Base-by-base conservation (phyloP, 225 moss, liverwort and hornwort species). In the Physcomitrium patens region DNA sequence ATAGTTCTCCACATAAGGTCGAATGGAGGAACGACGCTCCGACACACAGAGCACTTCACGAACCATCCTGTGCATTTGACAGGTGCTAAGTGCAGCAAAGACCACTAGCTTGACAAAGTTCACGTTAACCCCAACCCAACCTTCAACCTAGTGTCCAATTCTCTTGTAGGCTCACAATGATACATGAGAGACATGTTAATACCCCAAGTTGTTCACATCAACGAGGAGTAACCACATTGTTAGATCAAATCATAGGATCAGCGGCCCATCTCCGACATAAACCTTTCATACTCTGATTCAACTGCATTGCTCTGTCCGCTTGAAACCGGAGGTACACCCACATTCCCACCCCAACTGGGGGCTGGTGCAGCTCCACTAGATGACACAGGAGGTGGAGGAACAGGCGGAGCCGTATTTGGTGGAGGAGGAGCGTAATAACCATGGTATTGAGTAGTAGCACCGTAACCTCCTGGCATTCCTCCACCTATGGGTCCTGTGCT, bases 221-320 rank as follows among this genome's bases (percentile, higher is more conserved):
- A 83, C 24, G 65, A 41, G 71, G 37, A 56, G 78, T 70, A 68
- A 78, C 63, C 31, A 70, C 66, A 67, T 65, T 65, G 58, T 62
- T 79, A 74, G 68, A 65, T 70, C 70, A 53, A 4, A 63, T 59
- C 55, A 47, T 1, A 10, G 61, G 58, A 65, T 90, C 86, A 99
- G 70, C 93, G 91, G 19, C 97, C 91, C 97, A 99, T 99, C 89
- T 99, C 97, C 26, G 97, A 99, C 97, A 99, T 99, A 41, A 99
- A 99, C 59, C 97, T 88, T 81, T 99, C 97, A 68, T 99, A 99
- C 71, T 99, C 97, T 43, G 94, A 91, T 82, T 99, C 97, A 71
- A 99, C 97, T 42, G 82, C 94, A 87, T 93, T 94, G 65, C 80
- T 90, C 74, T 91, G 92, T 62, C 87, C 94, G 41, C 77, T 80